Base-by-base conservation (phyloP, 495 filamentous ascomycete species). In the Lophiotrema nucula region DNA sequence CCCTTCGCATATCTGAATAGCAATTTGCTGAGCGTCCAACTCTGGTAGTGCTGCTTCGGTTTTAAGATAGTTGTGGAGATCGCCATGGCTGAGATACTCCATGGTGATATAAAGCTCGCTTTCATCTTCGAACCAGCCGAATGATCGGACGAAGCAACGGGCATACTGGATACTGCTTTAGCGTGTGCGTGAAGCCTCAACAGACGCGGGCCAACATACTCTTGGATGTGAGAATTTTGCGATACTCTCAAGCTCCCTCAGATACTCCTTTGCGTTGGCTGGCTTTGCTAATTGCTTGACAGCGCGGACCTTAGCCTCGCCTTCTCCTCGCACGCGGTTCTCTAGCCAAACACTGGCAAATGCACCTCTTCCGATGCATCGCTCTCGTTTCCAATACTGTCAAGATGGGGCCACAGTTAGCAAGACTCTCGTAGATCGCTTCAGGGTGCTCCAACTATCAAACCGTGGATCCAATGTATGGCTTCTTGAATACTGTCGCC, bases 201-300 rank as follows among this genome's bases (percentile, higher is more conserved):
- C n/a, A n/a, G n/a, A n/a, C n/a, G n/a, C n/a, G n/a, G n/a, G n/a
- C n/a, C n/a, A 24, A 46, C 4, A 33, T 27, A 12, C 25, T 33
- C 35, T 33, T 12, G 18, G 35, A 38, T 60, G 57, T 10, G 57
- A 60, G 27, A 60, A 60, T 24, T 60, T 60, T 11, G 57, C 57
- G 16, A 60, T 37, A 41, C 18, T 37, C 21, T 60, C 57, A 1
- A 60, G 50, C 39, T 60, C 57, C 16, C 50, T 15, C 4, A 28
- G n/a, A 23, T 45, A 55, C 1, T 53, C 28, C 22, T 43, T 45
- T 1, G 54, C 19, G 2, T 35, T 42, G n/a, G 4, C 39, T 26
- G 57, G 31, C 18, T 25, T 19, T 5, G 22, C 47, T n/a, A 59
- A 18, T 35, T 59, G 19, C 46, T 59, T 60, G 27, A 60, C 57